Conservation (phyloP, 176 grass and related monocot genomes). For the Lolium multiflorum region DNA sequence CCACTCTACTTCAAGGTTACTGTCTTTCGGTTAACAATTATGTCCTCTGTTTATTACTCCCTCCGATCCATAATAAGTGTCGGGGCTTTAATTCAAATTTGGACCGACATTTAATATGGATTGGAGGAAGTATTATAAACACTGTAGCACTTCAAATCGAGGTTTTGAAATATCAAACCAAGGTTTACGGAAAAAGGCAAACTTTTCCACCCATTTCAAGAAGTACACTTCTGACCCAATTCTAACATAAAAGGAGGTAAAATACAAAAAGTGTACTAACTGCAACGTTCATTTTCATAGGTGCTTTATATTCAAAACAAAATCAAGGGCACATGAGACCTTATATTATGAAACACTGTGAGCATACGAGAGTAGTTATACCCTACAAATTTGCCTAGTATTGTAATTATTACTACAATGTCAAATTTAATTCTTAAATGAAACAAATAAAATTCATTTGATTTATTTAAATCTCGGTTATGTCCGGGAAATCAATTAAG, state of each 20-base stretch:
- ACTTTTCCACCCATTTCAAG: slow-evolving; percentile 1
- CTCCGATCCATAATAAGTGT: no score
- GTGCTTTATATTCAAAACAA: slow-evolving; percentile 8
- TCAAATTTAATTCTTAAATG: slow-evolving; percentile 34
- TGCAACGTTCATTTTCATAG: not conserved
- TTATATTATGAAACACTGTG: slow-evolving; percentile 7
- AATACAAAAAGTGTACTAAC: not conserved
- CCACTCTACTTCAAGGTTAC: not conserved
- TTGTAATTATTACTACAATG: not conserved
- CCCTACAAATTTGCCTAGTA: slow-evolving; percentile 2
- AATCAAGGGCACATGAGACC: not conserved
- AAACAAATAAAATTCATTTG: slow-evolving; percentile 30
- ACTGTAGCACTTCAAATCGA: not conserved
- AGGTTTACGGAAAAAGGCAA: not conserved
- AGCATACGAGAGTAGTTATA: not conserved
- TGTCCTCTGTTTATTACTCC: not conserved
- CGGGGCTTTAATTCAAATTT: no score
- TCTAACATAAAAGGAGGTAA: not conserved
- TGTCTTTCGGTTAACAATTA: slow-evolving; percentile 7
- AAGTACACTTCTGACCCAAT: not conserved
- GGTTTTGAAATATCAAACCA: not conserved
- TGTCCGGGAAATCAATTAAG: not conserved
- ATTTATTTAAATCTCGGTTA: not conserved
- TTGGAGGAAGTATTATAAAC: not conserved
- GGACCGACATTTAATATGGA: no score